Percentiles rank a stretch among this genome's conserved stretches.
Conservation (phyloP, 768 basidiomycete species). For the Leucosporidium yakuticum region DNA sequence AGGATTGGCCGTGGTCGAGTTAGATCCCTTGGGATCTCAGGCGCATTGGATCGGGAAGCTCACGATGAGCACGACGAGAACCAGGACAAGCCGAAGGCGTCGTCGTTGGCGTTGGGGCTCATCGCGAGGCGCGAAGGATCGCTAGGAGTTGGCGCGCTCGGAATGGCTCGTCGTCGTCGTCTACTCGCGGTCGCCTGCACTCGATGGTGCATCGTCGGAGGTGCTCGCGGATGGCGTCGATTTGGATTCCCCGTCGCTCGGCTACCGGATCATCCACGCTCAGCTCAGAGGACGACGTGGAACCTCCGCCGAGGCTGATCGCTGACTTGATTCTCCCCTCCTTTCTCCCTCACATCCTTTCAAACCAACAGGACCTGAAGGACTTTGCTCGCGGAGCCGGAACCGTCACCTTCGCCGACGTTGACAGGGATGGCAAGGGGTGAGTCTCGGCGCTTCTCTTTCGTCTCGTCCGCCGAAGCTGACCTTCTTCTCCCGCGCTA, state of each 20-base stretch:
- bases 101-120: too few species aligned
- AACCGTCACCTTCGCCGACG: slow-evolving; percentile 87
- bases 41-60: too few species aligned
- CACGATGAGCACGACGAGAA: too few species aligned
- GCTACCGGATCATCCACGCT: background rate
- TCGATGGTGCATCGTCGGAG: too few species aligned
- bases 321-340: background rate
- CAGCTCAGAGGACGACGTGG: background rate
- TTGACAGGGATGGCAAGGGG: slow-evolving; percentile 91
- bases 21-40: too few species aligned
- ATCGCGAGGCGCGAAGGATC: too few species aligned
- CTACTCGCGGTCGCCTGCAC: too few species aligned
- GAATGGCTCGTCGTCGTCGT: too few species aligned
- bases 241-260: background rate
- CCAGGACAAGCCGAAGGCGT: too few species aligned
- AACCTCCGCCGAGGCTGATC: slow-evolving; percentile 1
- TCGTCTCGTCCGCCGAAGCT: slow-evolving; percentile 7
- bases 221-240: background rate
- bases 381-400: slow-evolving; percentile 94
- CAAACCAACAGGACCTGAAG: slow-evolving; percentile 71
- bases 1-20: too few species aligned
- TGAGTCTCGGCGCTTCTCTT: slow-evolving; percentile 44
- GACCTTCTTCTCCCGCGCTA: background rate
- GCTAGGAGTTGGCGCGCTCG: too few species aligned
- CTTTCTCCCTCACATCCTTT: background rate